Percentiles rank a stretch among this genome's conserved stretches.
phyloP scores from a whole-genome alignment of 768 basidiomycete genomes.

The Mycena crocata region DNA sequence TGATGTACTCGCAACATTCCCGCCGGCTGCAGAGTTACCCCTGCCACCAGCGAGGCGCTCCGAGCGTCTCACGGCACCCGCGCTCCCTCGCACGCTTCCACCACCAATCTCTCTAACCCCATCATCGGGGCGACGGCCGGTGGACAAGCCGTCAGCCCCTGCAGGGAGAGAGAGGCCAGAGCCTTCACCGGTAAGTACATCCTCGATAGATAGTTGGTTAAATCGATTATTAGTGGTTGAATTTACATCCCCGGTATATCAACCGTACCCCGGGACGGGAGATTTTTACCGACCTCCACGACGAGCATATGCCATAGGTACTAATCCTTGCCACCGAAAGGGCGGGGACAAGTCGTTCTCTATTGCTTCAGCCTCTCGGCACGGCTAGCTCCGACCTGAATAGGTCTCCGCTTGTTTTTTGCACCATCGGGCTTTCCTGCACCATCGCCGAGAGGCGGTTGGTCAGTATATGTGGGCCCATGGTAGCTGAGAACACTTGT shows the following conservation, averaged over 20 bases:
- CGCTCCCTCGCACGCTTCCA: background rate
- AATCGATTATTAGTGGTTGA: background rate
- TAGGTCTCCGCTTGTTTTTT: too few relatives aligned
- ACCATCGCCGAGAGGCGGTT: background rate
- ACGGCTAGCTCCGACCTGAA: too few relatives aligned
- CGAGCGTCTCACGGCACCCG: background rate
- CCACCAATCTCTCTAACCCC: constrained; percentile 11
- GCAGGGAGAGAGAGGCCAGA: constrained; percentile 18
- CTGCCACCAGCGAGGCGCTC: background rate
- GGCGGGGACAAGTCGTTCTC: background rate
- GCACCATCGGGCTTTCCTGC: background rate
- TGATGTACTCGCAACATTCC: background rate
- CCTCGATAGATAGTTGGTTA: background rate
- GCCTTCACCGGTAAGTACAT: background rate
- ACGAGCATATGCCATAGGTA: constrained; percentile 11
- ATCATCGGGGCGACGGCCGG: constrained; percentile 18
- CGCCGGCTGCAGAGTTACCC: background rate
- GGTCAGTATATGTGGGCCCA: background rate
- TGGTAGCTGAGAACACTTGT: too few relatives aligned
- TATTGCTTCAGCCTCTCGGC: background rate
- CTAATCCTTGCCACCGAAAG: background rate
- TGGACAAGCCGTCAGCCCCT: constrained; percentile 12
- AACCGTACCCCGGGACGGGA: background rate
- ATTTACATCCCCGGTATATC: background rate
- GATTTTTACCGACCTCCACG: constrained; percentile 1